Evolutionary conservation across 768 basidiomycete species (phyloP), one percentile per base, ranked within the genome.

Genomic region (Rhodotorula diobovata): DNA sequence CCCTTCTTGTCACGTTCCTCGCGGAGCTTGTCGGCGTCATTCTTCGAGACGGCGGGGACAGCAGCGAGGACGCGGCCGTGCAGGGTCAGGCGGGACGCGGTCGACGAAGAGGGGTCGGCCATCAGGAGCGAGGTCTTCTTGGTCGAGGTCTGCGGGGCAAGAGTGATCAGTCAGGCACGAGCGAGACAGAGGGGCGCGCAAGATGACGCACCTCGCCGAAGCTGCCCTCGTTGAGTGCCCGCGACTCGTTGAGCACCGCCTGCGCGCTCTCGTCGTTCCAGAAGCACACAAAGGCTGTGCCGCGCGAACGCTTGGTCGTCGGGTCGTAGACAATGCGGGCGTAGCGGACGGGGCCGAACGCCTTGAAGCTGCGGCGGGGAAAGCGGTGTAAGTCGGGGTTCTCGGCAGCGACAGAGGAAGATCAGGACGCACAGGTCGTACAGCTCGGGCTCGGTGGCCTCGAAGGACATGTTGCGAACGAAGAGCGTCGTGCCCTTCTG

Each of bases 211-310:
- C 73, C 63, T 75, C 73, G 59, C 73, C 73, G 37, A 68, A 71
- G 48, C 46, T 57, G 16, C 69, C 71, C 25, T 63, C 72, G 70
- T 76, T 73, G 28, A 78, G 65, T 11, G 55, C 57, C 34, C 71
- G 71, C 9, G 74, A 76, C 25, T 58, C 70, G n/a, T 87, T 84
- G 34, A 98, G 84, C 16, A 87, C 92, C 70, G 87, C 87, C 77
- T 94, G 88, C 25, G 94, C 94, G 73, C 94, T 90, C 73, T 87
- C 90, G 70, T 85, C 87, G 67, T 94, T 91, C 93, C 95, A 97
- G 81, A 95, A 97, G 79, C 93, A 97, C 4, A 89, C 93, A 78
- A 99, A 99, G 7, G 93, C 96, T 12, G 93, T 95, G 35, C 96
- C 96, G 57, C 93, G 85, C 34, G 95, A 93, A 57, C 93, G 88